These are phyloP conservation scores for Ogataea chonburiensis DNA, from an alignment of 805 yeast species.

Conservation along the genomic window DNA sequence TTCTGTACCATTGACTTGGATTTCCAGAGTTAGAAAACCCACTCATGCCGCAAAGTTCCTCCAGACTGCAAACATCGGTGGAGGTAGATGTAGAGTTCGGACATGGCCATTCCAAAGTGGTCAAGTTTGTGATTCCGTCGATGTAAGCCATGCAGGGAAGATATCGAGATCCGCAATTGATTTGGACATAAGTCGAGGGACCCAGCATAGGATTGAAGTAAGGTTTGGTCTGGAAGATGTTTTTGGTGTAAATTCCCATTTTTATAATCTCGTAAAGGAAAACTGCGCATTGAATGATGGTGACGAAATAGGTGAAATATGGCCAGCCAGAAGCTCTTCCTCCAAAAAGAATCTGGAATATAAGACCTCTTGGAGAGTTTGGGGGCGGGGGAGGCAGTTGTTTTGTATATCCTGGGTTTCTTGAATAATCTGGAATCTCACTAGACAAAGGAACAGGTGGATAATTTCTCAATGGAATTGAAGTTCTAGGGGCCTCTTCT, in stretches of 20 bases:
- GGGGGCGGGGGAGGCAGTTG: not conserved
- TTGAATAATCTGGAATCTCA: not conserved
- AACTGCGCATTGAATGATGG: constrained; percentile 50
- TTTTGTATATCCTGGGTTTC: too few species aligned
- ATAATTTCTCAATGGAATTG: constrained; percentile 3
- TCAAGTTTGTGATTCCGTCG: constrained; percentile 47
- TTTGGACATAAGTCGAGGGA: constrained; percentile 64
- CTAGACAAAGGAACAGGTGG: constrained; percentile 1
- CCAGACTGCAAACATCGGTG: constrained; percentile 56
- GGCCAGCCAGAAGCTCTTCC: constrained; percentile 26
- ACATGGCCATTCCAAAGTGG: constrained; percentile 56
- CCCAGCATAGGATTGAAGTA: constrained; percentile 79
- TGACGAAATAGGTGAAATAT: constrained; percentile 34
- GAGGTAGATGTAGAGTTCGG: constrained; percentile 58
- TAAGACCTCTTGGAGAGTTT: not conserved
- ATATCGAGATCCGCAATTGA: constrained; percentile 69
- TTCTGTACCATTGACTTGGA: constrained; percentile 69
- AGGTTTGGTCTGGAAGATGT: constrained; percentile 66
- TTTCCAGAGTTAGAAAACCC: constrained; percentile 38
- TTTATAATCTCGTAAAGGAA: constrained; percentile 60
- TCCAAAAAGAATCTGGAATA: constrained; percentile 17
- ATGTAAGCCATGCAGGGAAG: constrained; percentile 66
- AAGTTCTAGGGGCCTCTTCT: not conserved
- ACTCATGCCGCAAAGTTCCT: constrained; percentile 60
- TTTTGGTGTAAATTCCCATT: constrained; percentile 60